Conservation (phyloP, 179 eudicot species). For the Sideroxylon spinosum region DNA sequence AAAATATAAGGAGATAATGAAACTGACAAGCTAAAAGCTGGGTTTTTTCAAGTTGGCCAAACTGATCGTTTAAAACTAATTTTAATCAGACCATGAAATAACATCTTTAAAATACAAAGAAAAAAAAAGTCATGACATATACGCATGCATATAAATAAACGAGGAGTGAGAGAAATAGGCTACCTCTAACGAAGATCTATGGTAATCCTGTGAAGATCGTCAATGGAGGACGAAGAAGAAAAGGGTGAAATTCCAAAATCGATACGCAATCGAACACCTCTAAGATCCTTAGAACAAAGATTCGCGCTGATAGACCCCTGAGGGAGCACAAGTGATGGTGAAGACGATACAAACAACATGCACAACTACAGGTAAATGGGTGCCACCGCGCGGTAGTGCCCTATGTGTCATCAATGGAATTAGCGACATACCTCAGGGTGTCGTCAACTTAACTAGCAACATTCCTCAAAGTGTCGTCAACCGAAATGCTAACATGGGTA, state of each 20-base stretch:
- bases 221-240: conserved; percentile 39
- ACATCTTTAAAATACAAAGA: not conserved
- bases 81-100: not conserved
- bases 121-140: not conserved
- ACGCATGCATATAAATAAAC: not conserved
- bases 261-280: conserved; percentile 87
- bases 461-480: too few species aligned
- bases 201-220: conserved; percentile 76
- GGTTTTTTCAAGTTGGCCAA: not conserved
- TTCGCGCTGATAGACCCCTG: not conserved
- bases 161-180: not conserved
- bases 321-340: not conserved
- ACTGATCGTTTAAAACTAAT: not conserved
- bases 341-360: not conserved
- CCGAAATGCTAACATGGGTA: too few species aligned
- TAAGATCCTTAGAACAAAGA: conserved; percentile 50
- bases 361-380: too few species aligned
- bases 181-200: conserved; percentile 82
- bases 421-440: too few species aligned
- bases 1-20: not conserved
- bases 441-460: too few species aligned
- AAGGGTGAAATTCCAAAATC: conserved; percentile 82
- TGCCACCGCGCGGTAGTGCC: too few species aligned
- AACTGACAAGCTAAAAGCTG: not conserved
- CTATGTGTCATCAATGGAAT: too few species aligned